Evolutionary conservation across 1,284 basidiomycete genomes (phyloP).

Genomic region (Microbotryum saponariae): DNA sequence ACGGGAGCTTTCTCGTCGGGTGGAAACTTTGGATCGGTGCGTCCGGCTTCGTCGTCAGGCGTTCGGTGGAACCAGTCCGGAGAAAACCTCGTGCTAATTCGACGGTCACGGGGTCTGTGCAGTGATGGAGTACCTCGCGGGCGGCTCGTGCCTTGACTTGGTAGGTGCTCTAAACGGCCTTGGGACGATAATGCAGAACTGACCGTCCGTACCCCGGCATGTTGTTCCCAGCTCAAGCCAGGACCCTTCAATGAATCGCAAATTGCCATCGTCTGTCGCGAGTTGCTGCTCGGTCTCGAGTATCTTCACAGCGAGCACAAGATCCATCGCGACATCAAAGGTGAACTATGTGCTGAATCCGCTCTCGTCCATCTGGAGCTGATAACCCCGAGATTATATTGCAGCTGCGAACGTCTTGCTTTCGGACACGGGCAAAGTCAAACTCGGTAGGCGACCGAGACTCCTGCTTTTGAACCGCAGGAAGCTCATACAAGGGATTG

Average conservation of each 20-base stretch:
- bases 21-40: slow-evolving; percentile 90
- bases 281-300: slow-evolving; percentile 85
- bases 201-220: neutral
- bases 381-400: neutral
- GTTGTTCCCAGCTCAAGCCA: slow-evolving; percentile 57
- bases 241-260: slow-evolving; percentile 83
- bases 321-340: slow-evolving; percentile 95
- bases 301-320: slow-evolving; percentile 85
- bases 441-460: slow-evolving; percentile 51
- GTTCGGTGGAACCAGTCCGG: neutral
- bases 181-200: neutral
- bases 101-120: neutral
- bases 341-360: neutral
- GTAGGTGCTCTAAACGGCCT: slow-evolving; percentile 36
- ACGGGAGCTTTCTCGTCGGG: slow-evolving; percentile 89
- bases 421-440: slow-evolving; percentile 82
- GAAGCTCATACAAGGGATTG: neutral
- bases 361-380: neutral
- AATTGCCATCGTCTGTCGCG: slow-evolving; percentile 88
- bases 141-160: slow-evolving; percentile 93
- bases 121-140: slow-evolving; percentile 97
- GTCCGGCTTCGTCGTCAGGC: slow-evolving; percentile 5
- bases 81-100: neutral
- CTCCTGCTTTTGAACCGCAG: neutral
- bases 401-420: slow-evolving; percentile 85